A percentile compares a stretch with the other conserved stretches of the same genome.
These are phyloP conservation scores for Fusarium tricinctum DNA, from an alignment of 2,329 filamentous ascomycete genomes.

Conservation along the genomic window DNA sequence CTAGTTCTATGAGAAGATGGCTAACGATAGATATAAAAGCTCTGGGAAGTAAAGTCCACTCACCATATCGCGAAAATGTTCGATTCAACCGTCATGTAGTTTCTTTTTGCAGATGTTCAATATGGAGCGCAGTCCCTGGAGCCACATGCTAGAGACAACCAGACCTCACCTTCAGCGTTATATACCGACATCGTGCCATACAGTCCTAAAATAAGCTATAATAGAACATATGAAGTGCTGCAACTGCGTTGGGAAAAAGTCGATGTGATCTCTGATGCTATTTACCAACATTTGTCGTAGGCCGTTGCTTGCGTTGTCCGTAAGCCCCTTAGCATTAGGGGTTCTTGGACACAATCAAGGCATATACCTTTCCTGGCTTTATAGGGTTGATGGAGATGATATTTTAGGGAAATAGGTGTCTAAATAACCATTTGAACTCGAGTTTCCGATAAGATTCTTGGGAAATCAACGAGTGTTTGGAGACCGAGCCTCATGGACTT, in stretches of 20 bases:
- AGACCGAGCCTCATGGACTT: no score
- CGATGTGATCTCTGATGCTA: background rate
- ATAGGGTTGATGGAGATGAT: background rate
- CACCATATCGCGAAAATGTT: no score
- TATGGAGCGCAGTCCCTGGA: background rate
- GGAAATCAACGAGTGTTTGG: no score
- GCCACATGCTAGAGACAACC: no score
- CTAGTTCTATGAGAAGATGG: background rate
- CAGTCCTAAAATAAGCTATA: background rate
- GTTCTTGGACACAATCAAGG: background rate
- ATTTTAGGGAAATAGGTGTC: fast-evolving
- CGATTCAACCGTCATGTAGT: background rate
- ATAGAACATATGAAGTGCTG: background rate
- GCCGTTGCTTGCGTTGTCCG: background rate
- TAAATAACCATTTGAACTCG: background rate
- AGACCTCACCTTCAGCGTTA: background rate
- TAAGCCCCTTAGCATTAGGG: background rate
- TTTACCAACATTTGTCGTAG: background rate
- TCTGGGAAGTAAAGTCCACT: background rate
- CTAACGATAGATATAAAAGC: background rate
- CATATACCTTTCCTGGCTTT: background rate
- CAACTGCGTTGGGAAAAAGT: background rate
- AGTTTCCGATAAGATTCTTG: no score
- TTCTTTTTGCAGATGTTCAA: background rate
- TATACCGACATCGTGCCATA: background rate